Evolutionary conservation across 208 protist genomes (phyloP).

Genomic region (Leishmania amazonensis): DNA sequence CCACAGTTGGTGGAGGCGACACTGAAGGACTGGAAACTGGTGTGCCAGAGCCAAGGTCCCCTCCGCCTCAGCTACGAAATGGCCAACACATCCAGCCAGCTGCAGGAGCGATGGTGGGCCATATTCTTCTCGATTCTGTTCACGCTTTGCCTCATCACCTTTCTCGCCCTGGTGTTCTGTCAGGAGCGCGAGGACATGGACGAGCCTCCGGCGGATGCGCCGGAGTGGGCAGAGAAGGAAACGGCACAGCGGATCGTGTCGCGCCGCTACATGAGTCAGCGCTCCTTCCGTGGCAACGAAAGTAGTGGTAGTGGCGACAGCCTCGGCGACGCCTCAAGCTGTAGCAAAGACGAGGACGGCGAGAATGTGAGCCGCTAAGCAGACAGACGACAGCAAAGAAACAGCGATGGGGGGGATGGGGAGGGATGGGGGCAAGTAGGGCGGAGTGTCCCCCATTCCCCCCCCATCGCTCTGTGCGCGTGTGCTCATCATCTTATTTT

Average conservation of each 20-base stretch:
- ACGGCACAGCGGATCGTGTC: constrained; percentile 14
- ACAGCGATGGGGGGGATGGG: background rate
- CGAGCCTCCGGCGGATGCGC: constrained; percentile 43
- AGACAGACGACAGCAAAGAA: background rate
- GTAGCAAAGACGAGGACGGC: constrained; percentile 3
- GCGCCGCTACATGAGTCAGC: constrained; percentile 32
- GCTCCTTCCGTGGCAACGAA: constrained; percentile 10
- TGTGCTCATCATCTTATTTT: background rate
- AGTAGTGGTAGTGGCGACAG: background rate
- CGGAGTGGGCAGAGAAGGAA: constrained; percentile 42
- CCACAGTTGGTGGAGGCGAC: background rate
- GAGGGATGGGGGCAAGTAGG: too few relatives aligned
- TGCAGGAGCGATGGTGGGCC: constrained; percentile 35
- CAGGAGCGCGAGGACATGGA: constrained; percentile 58
- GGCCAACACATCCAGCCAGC: constrained; percentile 2
- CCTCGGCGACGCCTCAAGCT: background rate
- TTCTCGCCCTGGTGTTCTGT: constrained; percentile 31
- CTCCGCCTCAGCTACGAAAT: constrained; percentile 21
- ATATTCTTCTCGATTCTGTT: constrained; percentile 31
- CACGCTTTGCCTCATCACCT: constrained; percentile 29
- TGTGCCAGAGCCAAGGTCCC: constrained; percentile 33
- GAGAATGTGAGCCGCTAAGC: background rate
- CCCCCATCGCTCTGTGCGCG: background rate
- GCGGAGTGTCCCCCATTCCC: too few relatives aligned
- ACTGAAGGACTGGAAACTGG: constrained; percentile 8